Percentiles rank a stretch among this genome's conserved stretches.
These are phyloP conservation scores for Fusarium nanum DNA, from an alignment of 2,329 filamentous ascomycete genomes.

Conservation along the genomic window DNA sequence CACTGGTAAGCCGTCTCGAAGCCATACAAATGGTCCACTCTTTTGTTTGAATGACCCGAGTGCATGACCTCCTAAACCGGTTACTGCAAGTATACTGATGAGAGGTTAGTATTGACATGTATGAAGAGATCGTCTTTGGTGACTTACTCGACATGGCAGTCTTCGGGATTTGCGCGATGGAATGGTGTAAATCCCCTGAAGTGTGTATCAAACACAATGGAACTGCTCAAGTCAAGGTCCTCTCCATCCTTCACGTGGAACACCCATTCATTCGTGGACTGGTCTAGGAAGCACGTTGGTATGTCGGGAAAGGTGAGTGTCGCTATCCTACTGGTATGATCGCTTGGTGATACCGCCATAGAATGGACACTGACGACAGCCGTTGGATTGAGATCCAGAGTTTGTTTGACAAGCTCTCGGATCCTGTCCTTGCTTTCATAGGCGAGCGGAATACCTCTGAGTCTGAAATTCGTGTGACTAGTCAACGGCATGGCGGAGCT, in stretches of 20 bases:
- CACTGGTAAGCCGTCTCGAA: not conserved
- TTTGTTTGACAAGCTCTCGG: not conserved
- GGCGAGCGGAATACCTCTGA: not conserved
- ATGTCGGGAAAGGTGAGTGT: not conserved
- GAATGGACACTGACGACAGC: not conserved
- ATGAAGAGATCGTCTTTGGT: too few relatives aligned
- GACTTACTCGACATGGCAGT: not conserved
- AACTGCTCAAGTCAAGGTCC: not conserved
- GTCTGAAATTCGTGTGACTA: not conserved
- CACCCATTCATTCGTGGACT: not conserved
- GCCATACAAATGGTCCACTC: not conserved
- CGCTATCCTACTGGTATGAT: not conserved
- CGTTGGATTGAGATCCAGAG: not conserved
- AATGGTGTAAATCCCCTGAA: not conserved
- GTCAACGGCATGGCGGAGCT: not conserved
- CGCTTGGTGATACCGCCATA: not conserved
- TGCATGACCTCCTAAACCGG: not conserved
- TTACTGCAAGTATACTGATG: not conserved
- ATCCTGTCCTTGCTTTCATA: not conserved
- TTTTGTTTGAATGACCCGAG: slow-evolving; percentile 2
- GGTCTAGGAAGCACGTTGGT: not conserved
- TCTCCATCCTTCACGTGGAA: not conserved
- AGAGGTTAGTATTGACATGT: too few relatives aligned
- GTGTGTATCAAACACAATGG: slow-evolving; percentile 3
- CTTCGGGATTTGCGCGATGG: accelerated